Conservation (phyloP, 768 basidiomycete genomes). For the Gloeostereum incarnatum region DNA sequence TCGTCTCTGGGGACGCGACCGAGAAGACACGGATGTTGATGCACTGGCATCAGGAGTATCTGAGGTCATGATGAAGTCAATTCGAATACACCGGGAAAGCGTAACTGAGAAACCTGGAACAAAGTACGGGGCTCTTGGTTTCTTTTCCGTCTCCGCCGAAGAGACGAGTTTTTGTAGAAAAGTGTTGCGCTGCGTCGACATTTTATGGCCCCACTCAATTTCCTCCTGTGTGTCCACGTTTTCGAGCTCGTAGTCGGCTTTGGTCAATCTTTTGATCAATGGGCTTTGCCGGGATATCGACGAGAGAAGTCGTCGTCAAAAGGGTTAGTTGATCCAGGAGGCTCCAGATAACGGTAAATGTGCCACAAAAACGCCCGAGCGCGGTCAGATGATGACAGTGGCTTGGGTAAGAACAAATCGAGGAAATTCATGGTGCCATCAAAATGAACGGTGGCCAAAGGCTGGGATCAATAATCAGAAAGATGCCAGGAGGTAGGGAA, state of each 20-base stretch:
- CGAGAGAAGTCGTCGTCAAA: constrained; percentile 63
- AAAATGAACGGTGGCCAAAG: constrained; percentile 60
- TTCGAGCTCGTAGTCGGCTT: constrained; percentile 48
- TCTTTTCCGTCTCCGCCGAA: constrained; percentile 42
- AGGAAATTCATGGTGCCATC: constrained; percentile 67
- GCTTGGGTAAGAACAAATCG: constrained; percentile 77
- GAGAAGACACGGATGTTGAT: constrained; percentile 18
- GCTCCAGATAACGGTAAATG: constrained; percentile 75
- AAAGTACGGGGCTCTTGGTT: constrained; percentile 34
- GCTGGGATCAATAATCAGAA: constrained; percentile 24
- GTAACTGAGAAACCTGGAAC: constrained; percentile 27
- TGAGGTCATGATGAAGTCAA: not conserved
- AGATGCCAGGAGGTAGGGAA: constrained; percentile 6
- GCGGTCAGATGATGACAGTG: constrained; percentile 62
- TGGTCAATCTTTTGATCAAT: constrained; percentile 41
- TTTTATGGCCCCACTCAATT: constrained; percentile 65
- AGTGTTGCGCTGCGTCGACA: constrained; percentile 61
- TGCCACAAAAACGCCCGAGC: constrained; percentile 80
- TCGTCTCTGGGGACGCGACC: constrained; percentile 11
- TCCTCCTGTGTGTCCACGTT: constrained; percentile 77
- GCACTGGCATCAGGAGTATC: constrained; percentile 19
- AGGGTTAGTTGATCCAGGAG: constrained; percentile 53
- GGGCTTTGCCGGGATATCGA: constrained; percentile 56
- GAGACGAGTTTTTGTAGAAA: constrained; percentile 67
- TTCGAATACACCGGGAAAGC: not conserved